phyloP scores from a whole-genome alignment of 768 basidiomycete species.

The Boletellus ananas region DNA sequence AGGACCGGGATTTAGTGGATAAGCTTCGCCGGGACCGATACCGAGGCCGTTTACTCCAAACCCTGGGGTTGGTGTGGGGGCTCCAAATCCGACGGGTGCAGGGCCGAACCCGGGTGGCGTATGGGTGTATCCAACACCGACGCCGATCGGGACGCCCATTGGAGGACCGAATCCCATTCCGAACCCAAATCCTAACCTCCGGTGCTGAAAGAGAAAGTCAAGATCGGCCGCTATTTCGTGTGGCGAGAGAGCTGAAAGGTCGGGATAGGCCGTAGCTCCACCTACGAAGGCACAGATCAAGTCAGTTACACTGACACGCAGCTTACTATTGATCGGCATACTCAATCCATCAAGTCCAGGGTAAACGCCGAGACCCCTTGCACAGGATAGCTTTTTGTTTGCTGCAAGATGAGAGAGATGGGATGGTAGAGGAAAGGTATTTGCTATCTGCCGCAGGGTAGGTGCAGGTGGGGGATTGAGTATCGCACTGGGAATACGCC shows the following conservation, averaged over 20 bases:
- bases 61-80: constrained; percentile 9
- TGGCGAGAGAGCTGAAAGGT: constrained; percentile 39
- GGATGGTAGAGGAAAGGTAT: constrained; percentile 49
- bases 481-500: constrained; percentile 56
- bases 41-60: constrained; percentile 24
- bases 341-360: constrained; percentile 21
- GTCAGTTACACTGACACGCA: not conserved
- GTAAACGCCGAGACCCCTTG: constrained; percentile 16
- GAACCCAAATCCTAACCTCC: constrained; percentile 25
- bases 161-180: constrained; percentile 25
- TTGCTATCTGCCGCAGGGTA: constrained; percentile 64
- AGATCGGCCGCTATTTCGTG: constrained; percentile 51
- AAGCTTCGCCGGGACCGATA: constrained; percentile 14
- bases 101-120: constrained; percentile 17
- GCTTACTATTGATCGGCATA: constrained; percentile 9
- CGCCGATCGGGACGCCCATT: constrained; percentile 18
- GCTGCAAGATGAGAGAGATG: constrained; percentile 20
- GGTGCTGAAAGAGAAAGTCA: constrained; percentile 49
- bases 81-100: constrained; percentile 15
- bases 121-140: constrained; percentile 14
- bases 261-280: constrained; percentile 35
- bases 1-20: constrained; percentile 14
- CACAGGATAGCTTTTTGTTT: constrained; percentile 17
- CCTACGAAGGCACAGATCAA: constrained; percentile 37
- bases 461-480: constrained; percentile 53